Percentiles rank a stretch among this genome's conserved stretches.
These are phyloP conservation scores for Silene vulgaris DNA, from an alignment of 179 eudicot genomes.

Conservation along the genomic window DNA sequence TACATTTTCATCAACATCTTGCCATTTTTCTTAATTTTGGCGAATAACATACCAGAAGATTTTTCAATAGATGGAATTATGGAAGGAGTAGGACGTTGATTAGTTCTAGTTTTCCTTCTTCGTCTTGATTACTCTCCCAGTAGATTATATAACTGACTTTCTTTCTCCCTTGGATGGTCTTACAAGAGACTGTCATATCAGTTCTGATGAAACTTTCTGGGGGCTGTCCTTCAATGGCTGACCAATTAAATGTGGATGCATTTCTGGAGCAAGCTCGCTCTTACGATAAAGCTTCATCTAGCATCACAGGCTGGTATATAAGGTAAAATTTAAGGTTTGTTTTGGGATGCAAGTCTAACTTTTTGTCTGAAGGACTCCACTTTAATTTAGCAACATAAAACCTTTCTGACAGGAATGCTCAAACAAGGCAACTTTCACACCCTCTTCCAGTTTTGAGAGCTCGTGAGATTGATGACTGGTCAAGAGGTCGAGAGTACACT, in stretches of 20 bases:
- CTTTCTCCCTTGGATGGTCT: conserved; percentile 20
- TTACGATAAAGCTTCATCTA: conserved; percentile 89
- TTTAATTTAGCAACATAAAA: conserved; percentile 3
- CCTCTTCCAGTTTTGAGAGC: conserved; percentile 98
- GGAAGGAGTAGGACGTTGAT: background rate
- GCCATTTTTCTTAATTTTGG: too few relatives aligned
- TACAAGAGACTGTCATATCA: conserved; percentile 86
- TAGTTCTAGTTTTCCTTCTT: background rate
- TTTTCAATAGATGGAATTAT: too few relatives aligned
- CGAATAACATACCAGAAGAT: too few relatives aligned
- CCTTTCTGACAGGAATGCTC: conserved; percentile 64
- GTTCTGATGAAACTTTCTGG: conserved; percentile 98
- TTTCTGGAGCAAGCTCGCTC: conserved; percentile 99
- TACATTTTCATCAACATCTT: too few relatives aligned
- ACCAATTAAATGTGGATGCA: conserved; percentile 89
- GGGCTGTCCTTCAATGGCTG: conserved; percentile 93
- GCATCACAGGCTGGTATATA: conserved; percentile 85
- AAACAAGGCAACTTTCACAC: conserved; percentile 93
- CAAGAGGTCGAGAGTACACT: conserved; percentile 71
- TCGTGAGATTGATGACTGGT: conserved; percentile 97
- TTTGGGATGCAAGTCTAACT: background rate
- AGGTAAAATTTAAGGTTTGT: conserved; percentile 40
- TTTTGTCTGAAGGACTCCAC: background rate
- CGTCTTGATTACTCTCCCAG: background rate
- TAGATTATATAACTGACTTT: conserved; percentile 11